phyloP scores from a whole-genome alignment of 2,329 filamentous ascomycete genomes.

The Monilinia fructigena region DNA sequence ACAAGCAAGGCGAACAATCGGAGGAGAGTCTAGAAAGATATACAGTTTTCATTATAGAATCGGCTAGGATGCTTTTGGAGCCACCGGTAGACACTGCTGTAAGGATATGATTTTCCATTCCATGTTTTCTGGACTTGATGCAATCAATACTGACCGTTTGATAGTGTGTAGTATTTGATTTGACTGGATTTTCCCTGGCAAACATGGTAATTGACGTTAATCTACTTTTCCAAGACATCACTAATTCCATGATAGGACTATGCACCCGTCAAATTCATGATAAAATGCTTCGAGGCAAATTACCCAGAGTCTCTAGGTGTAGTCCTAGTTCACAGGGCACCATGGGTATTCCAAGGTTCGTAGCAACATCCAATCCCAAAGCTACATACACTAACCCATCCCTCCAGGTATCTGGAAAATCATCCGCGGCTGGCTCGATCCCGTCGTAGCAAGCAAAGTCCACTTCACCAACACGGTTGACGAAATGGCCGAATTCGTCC shows the following conservation, averaged over 20 bases:
- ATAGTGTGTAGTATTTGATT: conserved; percentile 90
- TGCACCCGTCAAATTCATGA: conserved; percentile 96
- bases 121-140: neutral
- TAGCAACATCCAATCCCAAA: neutral
- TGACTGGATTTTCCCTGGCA: conserved; percentile 88
- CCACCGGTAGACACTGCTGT: conserved; percentile 88
- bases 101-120: conserved; percentile 45
- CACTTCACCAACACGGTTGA: conserved; percentile 83
- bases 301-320: conserved; percentile 90
- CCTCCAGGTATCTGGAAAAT: conserved; percentile 84
- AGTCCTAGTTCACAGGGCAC: conserved; percentile 91
- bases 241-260: conserved; percentile 64
- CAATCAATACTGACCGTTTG: conserved; percentile 11
- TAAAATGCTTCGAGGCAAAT: conserved; percentile 98
- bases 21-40: conserved; percentile 81
- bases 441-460: conserved; percentile 90
- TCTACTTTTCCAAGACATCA: neutral
- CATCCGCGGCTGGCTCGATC: conserved; percentile 93
- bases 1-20: conserved; percentile 77
- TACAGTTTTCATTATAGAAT: conserved; percentile 94
- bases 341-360: conserved; percentile 91
- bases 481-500: conserved; percentile 77
- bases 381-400: conserved; percentile 23
- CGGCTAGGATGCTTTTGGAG: conserved; percentile 76
- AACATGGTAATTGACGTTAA: conserved; percentile 71